Conservation (phyloP, 345 rosid species). For the Camelina laxa region DNA sequence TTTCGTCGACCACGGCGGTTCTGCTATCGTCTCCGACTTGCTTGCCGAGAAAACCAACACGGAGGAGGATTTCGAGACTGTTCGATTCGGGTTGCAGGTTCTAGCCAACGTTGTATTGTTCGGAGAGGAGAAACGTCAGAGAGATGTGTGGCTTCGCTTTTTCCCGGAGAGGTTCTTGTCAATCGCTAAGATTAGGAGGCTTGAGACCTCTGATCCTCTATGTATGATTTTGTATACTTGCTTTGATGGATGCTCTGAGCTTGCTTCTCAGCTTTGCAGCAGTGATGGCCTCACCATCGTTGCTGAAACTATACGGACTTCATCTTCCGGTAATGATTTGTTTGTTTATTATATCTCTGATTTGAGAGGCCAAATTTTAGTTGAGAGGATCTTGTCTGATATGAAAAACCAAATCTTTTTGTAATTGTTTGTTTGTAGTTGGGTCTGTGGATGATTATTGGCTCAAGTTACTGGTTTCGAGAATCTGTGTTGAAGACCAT, state of each 20-base stretch:
- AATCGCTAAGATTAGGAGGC: conserved; percentile 53
- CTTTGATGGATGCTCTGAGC: conserved; percentile 56
- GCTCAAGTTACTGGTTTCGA: conserved; percentile 74
- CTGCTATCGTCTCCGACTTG: conserved; percentile 42
- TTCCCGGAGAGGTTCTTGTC: conserved; percentile 58
- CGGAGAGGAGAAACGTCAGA: conserved; percentile 62
- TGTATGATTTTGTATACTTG: conserved; percentile 76
- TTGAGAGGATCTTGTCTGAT: no score
- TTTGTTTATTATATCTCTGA: no score
- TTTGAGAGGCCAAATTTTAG: no score
- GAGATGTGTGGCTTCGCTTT: conserved; percentile 55
- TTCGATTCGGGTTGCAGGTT: conserved; percentile 64
- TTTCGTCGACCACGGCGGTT: conserved; percentile 59
- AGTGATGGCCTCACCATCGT: conserved; percentile 53
- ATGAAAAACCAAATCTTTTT: neutral
- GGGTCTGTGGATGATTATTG: conserved; percentile 73
- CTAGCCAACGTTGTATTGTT: conserved; percentile 71
- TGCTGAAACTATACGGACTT: conserved; percentile 56
- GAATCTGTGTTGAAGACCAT: conserved; percentile 62
- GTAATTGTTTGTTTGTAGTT: conserved; percentile 47
- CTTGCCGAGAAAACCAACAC: conserved; percentile 19
- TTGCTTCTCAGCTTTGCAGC: conserved; percentile 53
- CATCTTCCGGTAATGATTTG: conserved; percentile 50
- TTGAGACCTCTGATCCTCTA: conserved; percentile 68
- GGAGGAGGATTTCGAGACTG: conserved; percentile 47